Percentiles rank a stretch among this genome's conserved stretches.
These are phyloP conservation scores for Spathaspora gorwiae DNA, from an alignment of 805 yeast species.

Conservation along the genomic window DNA sequence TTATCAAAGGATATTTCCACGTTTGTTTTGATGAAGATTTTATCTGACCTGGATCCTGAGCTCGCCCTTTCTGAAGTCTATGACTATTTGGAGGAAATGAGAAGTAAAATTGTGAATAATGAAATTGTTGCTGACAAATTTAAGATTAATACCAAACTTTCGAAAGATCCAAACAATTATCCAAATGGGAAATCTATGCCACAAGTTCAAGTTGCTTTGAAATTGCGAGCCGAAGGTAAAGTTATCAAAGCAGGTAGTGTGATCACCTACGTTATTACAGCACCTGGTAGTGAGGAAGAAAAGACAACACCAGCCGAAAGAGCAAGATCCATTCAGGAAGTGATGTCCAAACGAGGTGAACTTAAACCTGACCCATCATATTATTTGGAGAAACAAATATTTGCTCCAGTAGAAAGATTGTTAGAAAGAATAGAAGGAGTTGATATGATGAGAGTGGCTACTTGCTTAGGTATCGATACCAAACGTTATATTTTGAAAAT, in stretches of 20 bases:
- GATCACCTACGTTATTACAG: slow-evolving; percentile 76
- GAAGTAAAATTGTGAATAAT: slow-evolving; percentile 52
- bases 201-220: slow-evolving; percentile 85
- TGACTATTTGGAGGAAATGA: slow-evolving; percentile 60
- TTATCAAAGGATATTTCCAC: slow-evolving; percentile 84
- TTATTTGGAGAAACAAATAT: slow-evolving; percentile 83
- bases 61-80: slow-evolving; percentile 70
- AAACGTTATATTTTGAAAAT: slow-evolving; percentile 49
- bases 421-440: slow-evolving; percentile 82
- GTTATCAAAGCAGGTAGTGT: slow-evolving; percentile 86
- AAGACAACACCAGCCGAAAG: slow-evolving; percentile 59
- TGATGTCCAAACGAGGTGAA: slow-evolving; percentile 46
- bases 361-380: slow-evolving; percentile 70
- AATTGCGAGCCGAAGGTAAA: slow-evolving; percentile 78
- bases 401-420: slow-evolving; percentile 86
- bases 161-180: slow-evolving; percentile 84
- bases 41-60: slow-evolving; percentile 73
- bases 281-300: slow-evolving; percentile 21
- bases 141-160: slow-evolving; percentile 79
- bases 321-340: slow-evolving; percentile 78
- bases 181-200: slow-evolving; percentile 80
- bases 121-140: slow-evolving; percentile 63
- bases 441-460: slow-evolving; percentile 74
- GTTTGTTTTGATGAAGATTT: slow-evolving; percentile 63
- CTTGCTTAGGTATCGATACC: slow-evolving; percentile 72